phyloP scores from a whole-genome alignment of 495 filamentous ascomycete species.

The Daldinia loculata region DNA sequence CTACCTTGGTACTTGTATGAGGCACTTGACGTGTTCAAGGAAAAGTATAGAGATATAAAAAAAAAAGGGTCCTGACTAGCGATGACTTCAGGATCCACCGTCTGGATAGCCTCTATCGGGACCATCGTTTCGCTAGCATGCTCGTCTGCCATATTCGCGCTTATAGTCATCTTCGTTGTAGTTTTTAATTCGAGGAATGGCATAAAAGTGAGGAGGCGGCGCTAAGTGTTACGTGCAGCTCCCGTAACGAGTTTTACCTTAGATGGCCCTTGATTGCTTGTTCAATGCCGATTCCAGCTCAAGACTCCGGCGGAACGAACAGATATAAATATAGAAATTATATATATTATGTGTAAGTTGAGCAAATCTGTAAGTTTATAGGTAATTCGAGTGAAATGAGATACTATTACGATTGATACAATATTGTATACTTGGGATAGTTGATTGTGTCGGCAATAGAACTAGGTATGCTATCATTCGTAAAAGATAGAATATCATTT shows the following conservation, averaged over 20 bases:
- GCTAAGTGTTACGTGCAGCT: conserved; percentile 3
- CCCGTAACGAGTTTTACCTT: background rate
- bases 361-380: background rate
- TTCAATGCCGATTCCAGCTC: background rate
- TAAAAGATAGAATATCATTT: background rate
- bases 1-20: too few species aligned
- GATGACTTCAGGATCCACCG: conserved; percentile 22
- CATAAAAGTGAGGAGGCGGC: background rate
- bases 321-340: background rate
- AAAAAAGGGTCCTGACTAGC: conserved; percentile 9
- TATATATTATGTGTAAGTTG: too few species aligned
- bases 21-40: background rate
- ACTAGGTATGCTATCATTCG: background rate
- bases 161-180: background rate
- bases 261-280: background rate
- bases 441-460: background rate
- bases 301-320: background rate
- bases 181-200: background rate
- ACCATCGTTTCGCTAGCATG: background rate
- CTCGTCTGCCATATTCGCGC: conserved; percentile 13
- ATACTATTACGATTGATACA: background rate
- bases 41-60: background rate
- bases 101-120: conserved; percentile 19
- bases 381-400: background rate
- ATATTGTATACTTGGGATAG: background rate